These are phyloP conservation scores for Dothistroma pini DNA, from an alignment of 2,329 filamentous ascomycete genomes.

Conservation along the genomic window DNA sequence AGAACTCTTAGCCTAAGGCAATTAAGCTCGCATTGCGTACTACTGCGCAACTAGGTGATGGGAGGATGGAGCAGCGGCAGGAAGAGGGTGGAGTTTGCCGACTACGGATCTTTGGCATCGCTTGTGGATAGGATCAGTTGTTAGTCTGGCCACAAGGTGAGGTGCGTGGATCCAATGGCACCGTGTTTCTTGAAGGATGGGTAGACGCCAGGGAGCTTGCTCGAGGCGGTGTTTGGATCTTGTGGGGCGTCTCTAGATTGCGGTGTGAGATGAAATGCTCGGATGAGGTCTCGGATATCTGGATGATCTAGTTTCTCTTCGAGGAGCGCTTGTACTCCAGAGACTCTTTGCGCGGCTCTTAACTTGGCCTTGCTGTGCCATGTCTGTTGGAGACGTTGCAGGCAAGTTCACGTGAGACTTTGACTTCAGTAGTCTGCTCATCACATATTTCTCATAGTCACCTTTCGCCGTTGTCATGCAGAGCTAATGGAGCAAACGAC, in stretches of 20 bases:
- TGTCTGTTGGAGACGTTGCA: background rate
- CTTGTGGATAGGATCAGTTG: no score
- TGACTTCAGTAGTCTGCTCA: no score
- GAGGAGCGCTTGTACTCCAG: background rate
- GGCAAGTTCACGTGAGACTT: background rate
- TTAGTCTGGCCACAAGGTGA: no score
- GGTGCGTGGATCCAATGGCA: no score
- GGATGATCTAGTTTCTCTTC: background rate
- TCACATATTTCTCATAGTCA: no score
- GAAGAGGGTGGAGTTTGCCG: no score
- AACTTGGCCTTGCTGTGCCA: background rate
- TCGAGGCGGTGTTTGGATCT: background rate
- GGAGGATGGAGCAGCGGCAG: no score
- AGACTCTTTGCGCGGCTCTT: background rate
- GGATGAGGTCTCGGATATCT: background rate
- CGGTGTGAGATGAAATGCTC: background rate
- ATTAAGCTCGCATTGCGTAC: no score
- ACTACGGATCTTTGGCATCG: no score
- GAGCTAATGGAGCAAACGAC: background rate
- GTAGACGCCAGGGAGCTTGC: background rate
- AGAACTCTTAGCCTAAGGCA: no score
- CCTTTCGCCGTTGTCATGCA: background rate
- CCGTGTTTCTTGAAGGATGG: no score
- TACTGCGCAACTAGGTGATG: no score
- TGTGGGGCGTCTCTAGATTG: background rate